A percentile compares a stretch with the other conserved stretches of the same genome.
These are phyloP conservation scores for Yamadazyma friedrichii DNA, from an alignment of 1,139 yeast species.

Conservation along the genomic window DNA sequence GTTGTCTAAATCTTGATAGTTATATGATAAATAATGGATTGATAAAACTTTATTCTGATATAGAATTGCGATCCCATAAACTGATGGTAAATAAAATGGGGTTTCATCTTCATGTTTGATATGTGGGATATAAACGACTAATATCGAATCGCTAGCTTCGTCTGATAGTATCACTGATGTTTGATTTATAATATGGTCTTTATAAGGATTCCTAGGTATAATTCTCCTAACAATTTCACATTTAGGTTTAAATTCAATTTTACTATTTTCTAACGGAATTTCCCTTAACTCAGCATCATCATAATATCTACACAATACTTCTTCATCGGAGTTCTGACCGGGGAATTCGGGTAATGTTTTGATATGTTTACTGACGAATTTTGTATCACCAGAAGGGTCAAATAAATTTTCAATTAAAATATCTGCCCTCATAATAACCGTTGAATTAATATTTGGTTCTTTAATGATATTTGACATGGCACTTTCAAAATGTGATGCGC, in stretches of 20 bases:
- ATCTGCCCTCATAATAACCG: slow-evolving; percentile 88
- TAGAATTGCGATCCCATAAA: slow-evolving; percentile 74
- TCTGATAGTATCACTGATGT: slow-evolving; percentile 59
- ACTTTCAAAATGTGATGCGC: slow-evolving; percentile 55
- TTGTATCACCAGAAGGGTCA: slow-evolving; percentile 37
- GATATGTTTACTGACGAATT: slow-evolving; percentile 32
- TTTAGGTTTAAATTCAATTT: slow-evolving; percentile 34
- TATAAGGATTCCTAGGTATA: slow-evolving; percentile 85
- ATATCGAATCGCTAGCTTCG: slow-evolving; percentile 33
- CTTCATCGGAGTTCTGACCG: slow-evolving; percentile 27
- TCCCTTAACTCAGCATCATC: slow-evolving; percentile 54
- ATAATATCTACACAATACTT: slow-evolving; percentile 46
- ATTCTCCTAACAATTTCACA: slow-evolving; percentile 71
- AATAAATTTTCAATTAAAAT: slow-evolving; percentile 57
- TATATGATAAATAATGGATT: slow-evolving; percentile 75
- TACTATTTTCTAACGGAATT: slow-evolving; percentile 37
- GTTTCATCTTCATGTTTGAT: slow-evolving; percentile 55
- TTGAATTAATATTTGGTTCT: slow-evolving; percentile 90
- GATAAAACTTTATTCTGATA: slow-evolving; percentile 56
- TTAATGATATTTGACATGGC: slow-evolving; percentile 81
- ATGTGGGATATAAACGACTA: slow-evolving; percentile 79
- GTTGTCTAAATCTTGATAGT: slow-evolving; percentile 21
- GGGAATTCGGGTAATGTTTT: slow-evolving; percentile 35
- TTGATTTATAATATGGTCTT: slow-evolving; percentile 81
- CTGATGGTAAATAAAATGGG: slow-evolving; percentile 89